Base-by-base conservation (phyloP, 2,329 filamentous ascomycete species). In the Aspergillus melleus region DNA sequence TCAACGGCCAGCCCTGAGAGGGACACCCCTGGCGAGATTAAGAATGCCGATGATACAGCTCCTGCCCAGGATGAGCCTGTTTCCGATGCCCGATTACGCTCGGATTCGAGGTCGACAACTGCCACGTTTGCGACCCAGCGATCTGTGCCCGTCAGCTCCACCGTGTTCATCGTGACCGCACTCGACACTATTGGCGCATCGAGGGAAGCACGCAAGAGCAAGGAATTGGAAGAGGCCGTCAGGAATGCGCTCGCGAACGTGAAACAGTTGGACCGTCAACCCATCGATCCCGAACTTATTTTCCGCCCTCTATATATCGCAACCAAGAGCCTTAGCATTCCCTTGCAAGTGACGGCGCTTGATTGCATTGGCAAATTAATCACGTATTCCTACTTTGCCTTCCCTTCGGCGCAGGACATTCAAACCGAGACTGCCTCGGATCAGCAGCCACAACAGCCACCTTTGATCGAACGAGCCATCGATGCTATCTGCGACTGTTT, bases 401-500 rank as follows among this genome's bases (percentile, higher is more conserved):
- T 91, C 53, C 85, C 88, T 39, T 81, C 81, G 54, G 77, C 78
- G 22, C 72, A 71, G 42, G 68, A 66, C 19, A 54, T 30, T 50
- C 62, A 68, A 39, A 64, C 64, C 20, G 68, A 72, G n/a, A 36
- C 68, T 46, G 60, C 60, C 12, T 61, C 70, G 47, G 72, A 72
- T 58, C 80, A 81, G 46, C 82, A 90, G 4, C 93, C 94, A 16
- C 83, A 72, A 58, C 80, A 81, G 47, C 82, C 90, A 4, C 93
- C 94, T 14, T 82, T 99, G 66, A 99, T 99, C 72, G 96, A 99
- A 79, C 87, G 94, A 65, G 95, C 96, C 60, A 99, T 99, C 71
- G 96, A 99, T 78, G 96, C 95, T 39, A 99, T 99, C 81, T 99
- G 95, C 82, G 94, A 98, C 74, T 99, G 95, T 76, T 99, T 99